A percentile compares a stretch with the other conserved stretches of the same genome.
Conservation (phyloP, 306 rosid genomes). For the Macrotyloma uniflorum region DNA sequence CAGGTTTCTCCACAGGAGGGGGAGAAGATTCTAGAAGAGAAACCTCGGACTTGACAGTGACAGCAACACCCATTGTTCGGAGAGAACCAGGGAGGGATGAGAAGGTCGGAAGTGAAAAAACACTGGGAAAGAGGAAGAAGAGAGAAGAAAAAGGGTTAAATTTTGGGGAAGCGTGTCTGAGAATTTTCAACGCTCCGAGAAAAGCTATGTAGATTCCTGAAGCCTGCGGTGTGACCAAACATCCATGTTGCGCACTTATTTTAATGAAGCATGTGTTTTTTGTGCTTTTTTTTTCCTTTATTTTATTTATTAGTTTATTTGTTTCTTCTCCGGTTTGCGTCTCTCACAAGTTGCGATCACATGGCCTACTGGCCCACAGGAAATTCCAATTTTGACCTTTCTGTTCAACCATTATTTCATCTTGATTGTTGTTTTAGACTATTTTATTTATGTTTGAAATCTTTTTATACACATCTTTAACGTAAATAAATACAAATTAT, state of each 20-base stretch:
- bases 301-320: background rate
- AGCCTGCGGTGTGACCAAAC: background rate
- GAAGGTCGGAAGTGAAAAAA: background rate
- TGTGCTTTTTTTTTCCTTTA: background rate
- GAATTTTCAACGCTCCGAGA: background rate
- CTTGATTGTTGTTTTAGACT: no score
- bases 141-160: background rate
- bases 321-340: no score
- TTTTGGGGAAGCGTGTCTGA: background rate
- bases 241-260: constrained; percentile 10
- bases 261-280: constrained; percentile 37
- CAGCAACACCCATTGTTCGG: constrained; percentile 37
- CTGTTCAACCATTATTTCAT: no score
- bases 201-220: constrained; percentile 14
- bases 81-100: background rate
- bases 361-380: background rate
- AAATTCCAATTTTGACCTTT: background rate
- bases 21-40: constrained; percentile 35
- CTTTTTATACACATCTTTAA: no score
- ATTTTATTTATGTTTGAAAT: no score
- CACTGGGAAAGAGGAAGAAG: background rate
- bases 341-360: background rate
- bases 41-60: constrained; percentile 37
- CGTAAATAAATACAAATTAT: no score
- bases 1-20: constrained; percentile 5